Evolutionary conservation across 139 green algal genomes (phyloP).

Genomic region (Desmodesmus armatus): DNA sequence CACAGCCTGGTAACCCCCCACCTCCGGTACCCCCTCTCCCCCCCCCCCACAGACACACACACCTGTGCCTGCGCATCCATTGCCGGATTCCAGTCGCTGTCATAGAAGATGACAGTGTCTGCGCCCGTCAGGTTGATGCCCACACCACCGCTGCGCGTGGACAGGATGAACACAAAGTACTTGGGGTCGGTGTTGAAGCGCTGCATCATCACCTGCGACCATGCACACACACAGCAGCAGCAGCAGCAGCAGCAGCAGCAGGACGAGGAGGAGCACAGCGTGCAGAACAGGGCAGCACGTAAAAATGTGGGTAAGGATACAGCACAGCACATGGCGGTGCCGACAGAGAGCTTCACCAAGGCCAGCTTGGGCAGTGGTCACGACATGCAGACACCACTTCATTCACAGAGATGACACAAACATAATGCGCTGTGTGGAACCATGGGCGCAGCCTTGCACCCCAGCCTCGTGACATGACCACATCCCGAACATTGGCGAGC

Average conservation of each 20-base stretch:
- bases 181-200: conserved; percentile 92
- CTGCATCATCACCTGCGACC: conserved; percentile 87
- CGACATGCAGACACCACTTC: no score
- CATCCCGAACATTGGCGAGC: background rate
- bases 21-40: no score
- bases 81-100: conserved; percentile 97
- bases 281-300: background rate
- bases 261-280: background rate
- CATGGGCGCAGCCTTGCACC: no score
- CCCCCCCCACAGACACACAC: no score
- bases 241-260: background rate
- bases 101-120: conserved; percentile 99
- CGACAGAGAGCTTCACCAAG: no score
- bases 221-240: background rate
- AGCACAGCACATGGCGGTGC: no score
- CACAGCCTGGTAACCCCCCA: no score
- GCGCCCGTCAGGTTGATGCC: conserved; percentile 99
- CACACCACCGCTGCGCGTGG: conserved; percentile 93
- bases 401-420: no score
- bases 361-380: no score
- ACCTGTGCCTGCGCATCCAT: conserved; percentile 90
- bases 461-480: background rate
- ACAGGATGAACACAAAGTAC: conserved; percentile 97
- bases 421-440: no score
- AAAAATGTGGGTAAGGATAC: no score